Percentiles rank a stretch among this genome's conserved stretches.
These are phyloP conservation scores for Rubia tinctorum DNA, from an alignment of 305 asterid genomes.

Conservation along the genomic window DNA sequence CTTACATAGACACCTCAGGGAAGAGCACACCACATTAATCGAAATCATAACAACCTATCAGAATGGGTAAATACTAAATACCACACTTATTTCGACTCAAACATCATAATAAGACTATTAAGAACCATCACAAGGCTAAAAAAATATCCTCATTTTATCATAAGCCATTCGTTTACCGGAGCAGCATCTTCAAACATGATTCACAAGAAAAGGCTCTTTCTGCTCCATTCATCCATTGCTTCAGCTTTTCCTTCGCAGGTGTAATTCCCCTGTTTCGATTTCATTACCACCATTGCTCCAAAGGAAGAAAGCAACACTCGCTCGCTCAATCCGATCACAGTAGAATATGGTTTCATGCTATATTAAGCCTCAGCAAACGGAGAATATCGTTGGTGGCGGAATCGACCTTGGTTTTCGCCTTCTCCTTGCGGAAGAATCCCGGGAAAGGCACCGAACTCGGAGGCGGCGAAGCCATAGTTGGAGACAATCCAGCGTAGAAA, in stretches of 20 bases:
- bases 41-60: constrained; percentile 6
- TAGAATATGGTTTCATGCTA: not conserved
- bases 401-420: constrained; percentile 10
- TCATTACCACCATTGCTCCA: constrained; percentile 12
- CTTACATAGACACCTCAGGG: constrained; percentile 5
- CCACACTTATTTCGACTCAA: constrained; percentile 2
- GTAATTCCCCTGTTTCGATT: constrained; percentile 10
- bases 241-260: constrained; percentile 7
- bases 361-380: constrained; percentile 20
- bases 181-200: not conserved
- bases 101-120: not conserved
- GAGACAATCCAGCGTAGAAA: constrained; percentile 24
- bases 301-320: constrained; percentile 11
- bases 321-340: not conserved
- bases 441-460: constrained; percentile 35
- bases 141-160: constrained; percentile 2
- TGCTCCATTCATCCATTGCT: constrained; percentile 11
- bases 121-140: not conserved
- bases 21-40: constrained; percentile 7
- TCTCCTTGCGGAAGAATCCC: constrained; percentile 20
- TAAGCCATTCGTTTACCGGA: not conserved
- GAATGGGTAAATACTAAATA: not conserved
- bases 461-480: constrained; percentile 25
- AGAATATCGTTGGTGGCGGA: constrained; percentile 20
- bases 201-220: not conserved